phyloP scores from a whole-genome alignment of 176 grass and related monocot species.

The Urochloa ruziziensis region DNA sequence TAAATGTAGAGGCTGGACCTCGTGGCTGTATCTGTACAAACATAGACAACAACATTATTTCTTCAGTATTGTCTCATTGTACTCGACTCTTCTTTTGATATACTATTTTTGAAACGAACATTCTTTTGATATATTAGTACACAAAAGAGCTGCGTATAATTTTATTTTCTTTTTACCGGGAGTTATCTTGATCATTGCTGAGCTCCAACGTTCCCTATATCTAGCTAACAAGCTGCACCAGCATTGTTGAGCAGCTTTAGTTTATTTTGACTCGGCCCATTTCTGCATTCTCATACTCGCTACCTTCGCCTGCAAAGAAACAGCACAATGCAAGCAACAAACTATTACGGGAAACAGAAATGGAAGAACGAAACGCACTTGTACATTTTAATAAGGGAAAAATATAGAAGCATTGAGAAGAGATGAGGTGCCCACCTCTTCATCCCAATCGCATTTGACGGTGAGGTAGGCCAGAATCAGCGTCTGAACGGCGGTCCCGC shows the following conservation, averaged over 20 bases:
- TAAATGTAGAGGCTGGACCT: not conserved
- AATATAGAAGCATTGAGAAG: not conserved
- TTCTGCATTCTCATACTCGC: constrained; percentile 24
- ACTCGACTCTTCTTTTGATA: not conserved
- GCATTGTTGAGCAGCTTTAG: not conserved
- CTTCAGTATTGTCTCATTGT: not conserved
- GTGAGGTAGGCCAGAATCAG: constrained; percentile 43
- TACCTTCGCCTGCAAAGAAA: constrained; percentile 21
- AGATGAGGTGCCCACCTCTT: constrained; percentile 34
- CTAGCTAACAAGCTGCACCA: not conserved
- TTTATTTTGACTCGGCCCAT: constrained; percentile 43
- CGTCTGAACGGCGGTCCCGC: constrained; percentile 52
- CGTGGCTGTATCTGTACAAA: not conserved
- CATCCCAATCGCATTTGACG: constrained; percentile 52
- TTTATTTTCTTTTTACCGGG: not conserved
- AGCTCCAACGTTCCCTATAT: not conserved
- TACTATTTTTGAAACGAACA: too few species aligned
- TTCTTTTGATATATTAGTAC: not conserved
- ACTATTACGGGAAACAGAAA: not conserved
- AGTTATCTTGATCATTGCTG: not conserved
- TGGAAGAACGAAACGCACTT: too few species aligned
- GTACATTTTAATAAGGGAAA: not conserved
- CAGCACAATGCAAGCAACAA: not conserved
- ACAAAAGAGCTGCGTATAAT: not conserved
- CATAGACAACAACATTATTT: not conserved